These are phyloP conservation scores for Clarireedia homoeocarpa DNA, from an alignment of 2,329 filamentous ascomycete species.

Conservation along the genomic window DNA sequence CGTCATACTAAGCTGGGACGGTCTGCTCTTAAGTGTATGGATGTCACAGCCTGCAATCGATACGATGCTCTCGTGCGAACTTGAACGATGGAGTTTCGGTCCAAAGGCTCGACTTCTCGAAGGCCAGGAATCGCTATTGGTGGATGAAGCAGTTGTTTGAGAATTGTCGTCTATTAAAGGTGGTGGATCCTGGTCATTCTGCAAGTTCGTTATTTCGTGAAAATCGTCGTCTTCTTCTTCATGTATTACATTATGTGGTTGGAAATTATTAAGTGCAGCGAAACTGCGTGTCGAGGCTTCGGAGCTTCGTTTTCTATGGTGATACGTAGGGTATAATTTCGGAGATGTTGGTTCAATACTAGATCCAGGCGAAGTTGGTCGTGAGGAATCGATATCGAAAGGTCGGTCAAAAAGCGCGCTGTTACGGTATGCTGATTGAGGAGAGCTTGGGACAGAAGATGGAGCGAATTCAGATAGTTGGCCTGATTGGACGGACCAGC, in stretches of 20 bases:
- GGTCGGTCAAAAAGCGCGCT: constrained; percentile 72
- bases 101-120: constrained; percentile 30
- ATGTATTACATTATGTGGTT: constrained; percentile 29
- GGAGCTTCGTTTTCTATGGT: constrained; percentile 50
- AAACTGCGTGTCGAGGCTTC: constrained; percentile 46
- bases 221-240: constrained; percentile 31
- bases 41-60: constrained; percentile 86
- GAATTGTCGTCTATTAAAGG: constrained; percentile 20
- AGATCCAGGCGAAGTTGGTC: constrained; percentile 76
- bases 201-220: constrained; percentile 22
- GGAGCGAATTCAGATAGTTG: constrained; percentile 55
- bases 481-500: constrained; percentile 58
- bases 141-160: constrained; percentile 18
- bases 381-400: constrained; percentile 55
- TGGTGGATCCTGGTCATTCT: constrained; percentile 13
- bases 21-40: constrained; percentile 68
- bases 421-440: constrained; percentile 62
- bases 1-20: constrained; percentile 60
- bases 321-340: constrained; percentile 38
- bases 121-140: constrained; percentile 14
- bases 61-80: constrained; percentile 83
- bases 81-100: constrained; percentile 50
- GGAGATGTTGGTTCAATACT: constrained; percentile 61
- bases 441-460: constrained; percentile 75
- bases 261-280: constrained; percentile 27